Conservation (phyloP, 352 stramenopile genomes). For the Plasmopara viticola region DNA sequence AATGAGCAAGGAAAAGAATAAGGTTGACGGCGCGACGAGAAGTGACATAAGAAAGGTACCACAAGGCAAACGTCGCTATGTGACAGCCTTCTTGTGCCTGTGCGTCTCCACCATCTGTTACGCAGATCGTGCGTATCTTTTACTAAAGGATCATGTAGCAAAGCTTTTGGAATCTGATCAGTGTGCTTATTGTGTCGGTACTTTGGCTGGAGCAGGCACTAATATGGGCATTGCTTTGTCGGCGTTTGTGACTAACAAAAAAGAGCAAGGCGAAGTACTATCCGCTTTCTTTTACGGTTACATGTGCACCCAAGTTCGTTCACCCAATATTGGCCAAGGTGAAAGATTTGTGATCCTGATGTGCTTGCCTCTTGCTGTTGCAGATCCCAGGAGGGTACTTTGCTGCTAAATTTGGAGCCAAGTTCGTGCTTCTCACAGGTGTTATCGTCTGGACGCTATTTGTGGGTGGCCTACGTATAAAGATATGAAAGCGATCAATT, state of each 20-base stretch:
- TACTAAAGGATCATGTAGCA: not conserved
- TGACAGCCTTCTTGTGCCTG: constrained; percentile 68
- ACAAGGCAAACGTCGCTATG: constrained; percentile 45
- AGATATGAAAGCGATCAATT: not conserved
- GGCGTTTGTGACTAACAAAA: constrained; percentile 66
- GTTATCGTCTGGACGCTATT: constrained; percentile 83
- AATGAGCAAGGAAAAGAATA: constrained; percentile 6
- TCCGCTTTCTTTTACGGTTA: constrained; percentile 87
- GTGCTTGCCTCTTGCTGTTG: constrained; percentile 1
- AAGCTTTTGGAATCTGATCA: constrained; percentile 4
- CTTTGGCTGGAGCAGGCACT: constrained; percentile 36
- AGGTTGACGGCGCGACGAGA: too few relatives aligned
- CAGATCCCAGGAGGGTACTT: constrained; percentile 77
- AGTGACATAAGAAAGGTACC: constrained; percentile 1
- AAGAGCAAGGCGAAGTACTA: constrained; percentile 73
- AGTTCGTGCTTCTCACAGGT: constrained; percentile 62
- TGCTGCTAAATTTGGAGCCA: constrained; percentile 59
- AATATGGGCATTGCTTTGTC: constrained; percentile 85
- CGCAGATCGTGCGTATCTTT: constrained; percentile 51
- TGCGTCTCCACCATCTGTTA: constrained; percentile 82
- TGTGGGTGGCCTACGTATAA: constrained; percentile 21
- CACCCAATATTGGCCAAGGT: not conserved
- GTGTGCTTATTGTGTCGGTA: constrained; percentile 9
- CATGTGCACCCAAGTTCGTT: constrained; percentile 68
- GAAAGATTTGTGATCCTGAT: not conserved